Evolutionary conservation across 2,329 filamentous ascomycete genomes (phyloP).

Genomic region (Colletotrichum australisinense): DNA sequence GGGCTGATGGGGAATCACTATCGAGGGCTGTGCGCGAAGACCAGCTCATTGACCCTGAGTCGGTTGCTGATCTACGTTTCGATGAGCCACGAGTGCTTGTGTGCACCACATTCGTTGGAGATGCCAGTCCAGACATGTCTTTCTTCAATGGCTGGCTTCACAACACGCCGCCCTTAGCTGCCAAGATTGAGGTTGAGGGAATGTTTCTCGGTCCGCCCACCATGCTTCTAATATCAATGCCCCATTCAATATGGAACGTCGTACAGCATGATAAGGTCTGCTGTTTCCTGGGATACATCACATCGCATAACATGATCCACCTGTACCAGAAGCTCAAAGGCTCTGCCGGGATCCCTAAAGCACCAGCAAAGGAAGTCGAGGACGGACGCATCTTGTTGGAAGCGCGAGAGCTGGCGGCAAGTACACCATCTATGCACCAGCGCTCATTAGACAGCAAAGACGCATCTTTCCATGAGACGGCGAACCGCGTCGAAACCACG

Average conservation of each 20-base stretch:
- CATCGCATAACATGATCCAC: constrained; percentile 74
- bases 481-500: constrained; percentile 21
- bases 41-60: constrained; percentile 57
- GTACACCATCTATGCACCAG: constrained; percentile 44
- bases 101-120: constrained; percentile 74
- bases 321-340: constrained; percentile 70
- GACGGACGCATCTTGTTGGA: constrained; percentile 68
- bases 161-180: constrained; percentile 65
- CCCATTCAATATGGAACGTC: constrained; percentile 70
- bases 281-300: constrained; percentile 73
- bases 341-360: constrained; percentile 54
- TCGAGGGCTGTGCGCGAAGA: constrained; percentile 48
- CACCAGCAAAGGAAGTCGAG: constrained; percentile 65
- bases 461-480: constrained; percentile 24
- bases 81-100: constrained; percentile 73
- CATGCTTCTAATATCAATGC: constrained; percentile 75
- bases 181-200: constrained; percentile 72
- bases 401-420: constrained; percentile 58
- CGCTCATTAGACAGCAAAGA: constrained; percentile 34
- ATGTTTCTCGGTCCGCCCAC: constrained; percentile 77
- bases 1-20: constrained; percentile 26
- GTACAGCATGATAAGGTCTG: constrained; percentile 76
- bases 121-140: constrained; percentile 73
- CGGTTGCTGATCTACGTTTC: constrained; percentile 67
- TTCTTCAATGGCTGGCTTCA: constrained; percentile 76